These are phyloP conservation scores for Conoideocrella luteorostrata DNA, from an alignment of 2,329 filamentous ascomycete species.

Conservation along the genomic window DNA sequence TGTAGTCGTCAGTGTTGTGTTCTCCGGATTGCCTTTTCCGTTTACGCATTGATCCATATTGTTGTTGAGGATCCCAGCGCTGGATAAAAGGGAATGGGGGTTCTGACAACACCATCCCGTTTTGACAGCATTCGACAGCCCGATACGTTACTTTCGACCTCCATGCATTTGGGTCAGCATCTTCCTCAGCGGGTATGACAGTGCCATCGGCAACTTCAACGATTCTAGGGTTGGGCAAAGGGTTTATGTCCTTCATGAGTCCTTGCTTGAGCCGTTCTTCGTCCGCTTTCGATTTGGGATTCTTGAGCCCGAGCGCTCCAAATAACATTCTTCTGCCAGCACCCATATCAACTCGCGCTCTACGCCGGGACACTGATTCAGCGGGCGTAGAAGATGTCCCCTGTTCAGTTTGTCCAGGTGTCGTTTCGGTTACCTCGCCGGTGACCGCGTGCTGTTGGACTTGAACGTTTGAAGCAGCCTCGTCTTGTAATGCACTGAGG, in stretches of 20 bases:
- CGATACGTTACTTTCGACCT: constrained; percentile 64
- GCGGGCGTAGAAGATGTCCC: background rate
- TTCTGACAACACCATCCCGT: constrained; percentile 59
- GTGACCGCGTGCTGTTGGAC: background rate
- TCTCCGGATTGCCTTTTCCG: constrained; percentile 41
- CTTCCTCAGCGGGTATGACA: constrained; percentile 13
- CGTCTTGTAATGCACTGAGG: constrained; percentile 14
- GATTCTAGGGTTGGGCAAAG: constrained; percentile 29
- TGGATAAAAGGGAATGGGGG: constrained; percentile 89
- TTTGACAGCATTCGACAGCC: constrained; percentile 79
- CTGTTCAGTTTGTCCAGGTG: background rate
- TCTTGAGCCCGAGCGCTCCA: constrained; percentile 62
- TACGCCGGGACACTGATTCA: background rate
- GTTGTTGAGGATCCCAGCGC: constrained; percentile 76
- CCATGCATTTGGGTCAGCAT: constrained; percentile 59
- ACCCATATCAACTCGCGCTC: constrained; percentile 37
- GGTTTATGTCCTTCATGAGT: constrained; percentile 48
- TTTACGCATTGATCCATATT: constrained; percentile 35
- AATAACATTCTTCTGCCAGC: constrained; percentile 65
- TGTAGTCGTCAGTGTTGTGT: constrained; percentile 22
- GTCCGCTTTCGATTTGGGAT: constrained; percentile 62
- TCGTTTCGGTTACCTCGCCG: background rate
- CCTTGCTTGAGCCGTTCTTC: constrained; percentile 56
- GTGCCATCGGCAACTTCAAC: constrained; percentile 12
- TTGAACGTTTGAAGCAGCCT: background rate